A percentile compares a stretch with the other conserved stretches of the same genome.
These are phyloP conservation scores for Paramecium sonneborni DNA, from an alignment of 73 alveolate species.

Conservation along the genomic window DNA sequence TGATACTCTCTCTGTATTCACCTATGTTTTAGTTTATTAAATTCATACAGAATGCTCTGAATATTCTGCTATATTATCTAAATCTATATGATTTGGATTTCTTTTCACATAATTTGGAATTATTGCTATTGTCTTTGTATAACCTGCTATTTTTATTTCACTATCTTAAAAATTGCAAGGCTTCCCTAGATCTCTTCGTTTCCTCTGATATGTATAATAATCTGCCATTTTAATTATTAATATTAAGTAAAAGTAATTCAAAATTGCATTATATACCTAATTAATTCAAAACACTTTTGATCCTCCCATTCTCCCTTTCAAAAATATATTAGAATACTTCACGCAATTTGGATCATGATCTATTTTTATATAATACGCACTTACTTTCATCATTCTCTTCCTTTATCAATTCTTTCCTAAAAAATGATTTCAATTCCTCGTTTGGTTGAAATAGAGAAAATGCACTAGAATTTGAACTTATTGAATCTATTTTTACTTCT, in stretches of 20 bases:
- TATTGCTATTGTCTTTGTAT: constrained; percentile 54
- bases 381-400: constrained; percentile 57
- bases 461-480: constrained; percentile 51
- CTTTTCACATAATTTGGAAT: constrained; percentile 70
- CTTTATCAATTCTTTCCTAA: constrained; percentile 12
- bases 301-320: constrained; percentile 48
- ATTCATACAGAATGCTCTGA: constrained; percentile 82
- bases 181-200: constrained; percentile 89
- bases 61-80: constrained; percentile 86
- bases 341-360: constrained; percentile 50
- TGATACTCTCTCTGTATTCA: constrained; percentile 90
- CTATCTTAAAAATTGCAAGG: constrained; percentile 86
- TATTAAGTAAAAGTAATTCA: background rate
- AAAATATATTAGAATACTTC: constrained; percentile 31
- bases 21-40: constrained; percentile 48
- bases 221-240: constrained; percentile 64
- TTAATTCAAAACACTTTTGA: constrained; percentile 52
- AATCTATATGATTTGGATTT: constrained; percentile 80
- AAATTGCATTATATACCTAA: background rate
- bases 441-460: constrained; percentile 47
- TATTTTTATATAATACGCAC: background rate
- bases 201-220: constrained; percentile 79
- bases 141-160: constrained; percentile 79
- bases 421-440: constrained; percentile 55
- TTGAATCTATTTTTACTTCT: background rate